Evolutionary conservation across 108 stramenopile genomes (phyloP).

Genomic region (Nitzschia inconspicua): DNA sequence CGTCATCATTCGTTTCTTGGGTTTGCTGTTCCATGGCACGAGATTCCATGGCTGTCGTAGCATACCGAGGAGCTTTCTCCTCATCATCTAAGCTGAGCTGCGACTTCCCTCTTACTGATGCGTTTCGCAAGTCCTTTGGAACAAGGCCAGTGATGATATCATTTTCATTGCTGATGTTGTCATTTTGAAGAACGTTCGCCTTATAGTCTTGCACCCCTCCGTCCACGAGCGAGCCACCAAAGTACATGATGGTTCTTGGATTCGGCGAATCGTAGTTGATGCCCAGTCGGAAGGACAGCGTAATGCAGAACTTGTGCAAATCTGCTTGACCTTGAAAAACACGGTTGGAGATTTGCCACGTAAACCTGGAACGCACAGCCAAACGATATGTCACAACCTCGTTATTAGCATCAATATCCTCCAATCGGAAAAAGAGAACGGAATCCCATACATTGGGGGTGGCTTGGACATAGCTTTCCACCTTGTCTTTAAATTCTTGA

Average conservation of each 20-base stretch:
- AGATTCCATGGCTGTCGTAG: too few species aligned
- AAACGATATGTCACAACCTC: conserved; percentile 39
- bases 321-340: conserved; percentile 49
- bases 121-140: too few species aligned
- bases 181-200: not conserved
- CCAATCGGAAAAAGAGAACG: conserved; percentile 51
- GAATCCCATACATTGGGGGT: conserved; percentile 60
- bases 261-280: conserved; percentile 30
- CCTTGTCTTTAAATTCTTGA: conserved; percentile 42
- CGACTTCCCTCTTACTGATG: too few species aligned
- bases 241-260: conserved; percentile 8
- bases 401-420: conserved; percentile 42
- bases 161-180: not conserved
- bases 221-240: conserved; percentile 8
- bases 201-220: conserved; percentile 5
- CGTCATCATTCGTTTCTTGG: too few species aligned
- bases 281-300: conserved; percentile 39
- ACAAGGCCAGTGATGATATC: too few species aligned
- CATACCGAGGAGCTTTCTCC: too few species aligned
- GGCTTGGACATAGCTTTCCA: conserved; percentile 56
- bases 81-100: too few species aligned
- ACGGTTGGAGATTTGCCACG: conserved; percentile 60
- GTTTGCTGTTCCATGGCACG: too few species aligned
- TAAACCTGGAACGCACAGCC: conserved; percentile 49
- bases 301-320: conserved; percentile 39